These are phyloP conservation scores for Cercospora canescens DNA, from an alignment of 2,329 filamentous ascomycete species.

Conservation along the genomic window DNA sequence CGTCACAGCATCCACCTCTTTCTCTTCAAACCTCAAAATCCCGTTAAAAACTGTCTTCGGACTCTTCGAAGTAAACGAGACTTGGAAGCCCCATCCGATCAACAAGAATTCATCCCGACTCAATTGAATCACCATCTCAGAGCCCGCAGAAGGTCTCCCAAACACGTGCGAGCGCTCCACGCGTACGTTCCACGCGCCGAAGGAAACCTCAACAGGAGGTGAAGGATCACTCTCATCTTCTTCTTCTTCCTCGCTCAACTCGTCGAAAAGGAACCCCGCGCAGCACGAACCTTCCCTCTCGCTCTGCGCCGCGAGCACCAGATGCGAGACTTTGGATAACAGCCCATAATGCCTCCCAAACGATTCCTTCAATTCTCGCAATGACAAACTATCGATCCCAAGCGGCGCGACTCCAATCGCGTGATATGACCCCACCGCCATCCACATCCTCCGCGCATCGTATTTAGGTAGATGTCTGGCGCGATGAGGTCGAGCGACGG, in stretches of 20 bases:
- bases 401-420: slow-evolving; percentile 44
- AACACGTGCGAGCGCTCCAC: slow-evolving; percentile 50
- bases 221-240: slow-evolving; percentile 34
- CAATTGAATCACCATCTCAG: slow-evolving; percentile 47
- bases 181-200: slow-evolving; percentile 40
- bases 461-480: slow-evolving; percentile 53
- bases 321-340: slow-evolving; percentile 36
- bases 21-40: slow-evolving; percentile 46
- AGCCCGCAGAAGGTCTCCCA: slow-evolving; percentile 43
- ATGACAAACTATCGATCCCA: slow-evolving; percentile 45
- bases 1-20: slow-evolving; percentile 37
- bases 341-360: slow-evolving; percentile 45
- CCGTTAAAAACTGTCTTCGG: slow-evolving; percentile 44
- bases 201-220: slow-evolving; percentile 33
- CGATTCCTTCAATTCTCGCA: slow-evolving; percentile 30
- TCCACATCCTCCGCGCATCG: slow-evolving; percentile 46
- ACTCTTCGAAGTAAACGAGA: slow-evolving; percentile 35
- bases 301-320: slow-evolving; percentile 44
- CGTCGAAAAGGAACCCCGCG: slow-evolving; percentile 49
- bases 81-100: slow-evolving; percentile 49
- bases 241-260: too few relatives aligned
- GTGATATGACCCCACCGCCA: slow-evolving; percentile 44
- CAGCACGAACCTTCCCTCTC: slow-evolving; percentile 33
- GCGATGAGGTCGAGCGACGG: slow-evolving; percentile 48
- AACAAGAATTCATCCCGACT: slow-evolving; percentile 44